Evolutionary conservation across 495 filamentous ascomycete species (phyloP), one percentile per base, ranked within the genome.

Genomic region (Hyphodiscus hymeniophilus): DNA sequence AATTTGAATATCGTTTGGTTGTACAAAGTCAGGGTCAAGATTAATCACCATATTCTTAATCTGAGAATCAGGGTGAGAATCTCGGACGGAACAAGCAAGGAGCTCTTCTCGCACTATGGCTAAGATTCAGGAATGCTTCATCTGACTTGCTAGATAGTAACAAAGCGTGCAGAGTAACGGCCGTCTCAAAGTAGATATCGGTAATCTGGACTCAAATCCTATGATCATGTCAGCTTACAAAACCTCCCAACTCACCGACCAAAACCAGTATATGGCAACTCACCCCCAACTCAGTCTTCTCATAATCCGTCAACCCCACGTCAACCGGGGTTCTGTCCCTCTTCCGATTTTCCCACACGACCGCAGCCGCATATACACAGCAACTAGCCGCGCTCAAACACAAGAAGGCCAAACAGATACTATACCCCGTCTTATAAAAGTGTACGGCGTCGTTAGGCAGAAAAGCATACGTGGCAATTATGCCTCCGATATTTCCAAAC

Each of bases 401-500:
- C 11, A 81, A 71, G 57, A 95, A 95, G 0, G 69, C 79, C 3
- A 96, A 63, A 58, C 81, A 85, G 51, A 96, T 87, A 26, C 69
- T 70, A 65, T 91, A 95, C 0, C 92, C 92, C 17, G 75, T 75
- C 12, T 67, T 79, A 62, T 84, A 95, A 62, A 83, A 95, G 2
- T 68, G 57, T 5, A 85, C 84, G 2, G 76, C 79, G 60, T 96
- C 87, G 38, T 73, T 79, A 6, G 61, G 55, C 20, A 92, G 54
- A 64, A 97, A 98, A 0, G 80, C 71, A 65, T 84, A 96, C 0
- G 88, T 90, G 0, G 91, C 76, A 46, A 96, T 89, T 54, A 98
- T 94, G 12, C 91, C 92, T 31, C 89, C 90, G 51, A 89, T 84
- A 55, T 96, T 95, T n/a, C 91, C 91, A 54, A 94, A 94, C 0